Conservation (phyloP, 306 rosid species). For the Pyrus pyrifolia region DNA sequence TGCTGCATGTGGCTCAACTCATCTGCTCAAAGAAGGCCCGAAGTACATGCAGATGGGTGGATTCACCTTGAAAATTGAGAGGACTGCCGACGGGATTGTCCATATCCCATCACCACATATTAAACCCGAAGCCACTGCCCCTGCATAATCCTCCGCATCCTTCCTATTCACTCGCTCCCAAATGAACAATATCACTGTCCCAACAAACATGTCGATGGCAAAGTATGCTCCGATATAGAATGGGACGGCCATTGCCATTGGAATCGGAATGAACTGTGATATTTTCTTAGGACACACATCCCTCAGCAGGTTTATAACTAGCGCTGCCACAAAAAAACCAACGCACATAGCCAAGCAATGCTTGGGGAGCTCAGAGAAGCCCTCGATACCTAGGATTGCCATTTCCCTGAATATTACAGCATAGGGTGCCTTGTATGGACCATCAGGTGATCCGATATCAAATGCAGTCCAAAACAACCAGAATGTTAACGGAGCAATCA, state of each 20-base stretch:
- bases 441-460: conserved; percentile 82
- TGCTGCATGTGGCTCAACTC: conserved; percentile 2
- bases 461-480: conserved; percentile 98
- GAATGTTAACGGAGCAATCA: conserved; percentile 92
- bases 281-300: conserved; percentile 57
- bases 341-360: conserved; percentile 71
- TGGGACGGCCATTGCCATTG: conserved; percentile 97
- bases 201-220: conserved; percentile 83
- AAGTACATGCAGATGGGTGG: conserved; percentile 97
- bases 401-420: conserved; percentile 87
- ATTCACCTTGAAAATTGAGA: conserved; percentile 68
- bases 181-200: conserved; percentile 64
- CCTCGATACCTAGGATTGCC: conserved; percentile 84
- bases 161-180: conserved; percentile 79
- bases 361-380: conserved; percentile 89
- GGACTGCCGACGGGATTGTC: conserved; percentile 91
- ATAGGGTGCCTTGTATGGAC: conserved; percentile 87
- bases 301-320: conserved; percentile 59
- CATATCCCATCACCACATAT: conserved; percentile 97
- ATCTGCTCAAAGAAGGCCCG: conserved; percentile 58
- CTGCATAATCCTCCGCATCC: conserved; percentile 74
- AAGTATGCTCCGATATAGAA: conserved; percentile 91
- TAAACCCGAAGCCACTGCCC: conserved; percentile 94
- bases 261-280: conserved; percentile 77
- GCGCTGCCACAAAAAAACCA: conserved; percentile 67